Percentiles rank a stretch among this genome's conserved stretches.
Conservation (phyloP, 2,329 filamentous ascomycete species). For the Xylaria arbuscula region DNA sequence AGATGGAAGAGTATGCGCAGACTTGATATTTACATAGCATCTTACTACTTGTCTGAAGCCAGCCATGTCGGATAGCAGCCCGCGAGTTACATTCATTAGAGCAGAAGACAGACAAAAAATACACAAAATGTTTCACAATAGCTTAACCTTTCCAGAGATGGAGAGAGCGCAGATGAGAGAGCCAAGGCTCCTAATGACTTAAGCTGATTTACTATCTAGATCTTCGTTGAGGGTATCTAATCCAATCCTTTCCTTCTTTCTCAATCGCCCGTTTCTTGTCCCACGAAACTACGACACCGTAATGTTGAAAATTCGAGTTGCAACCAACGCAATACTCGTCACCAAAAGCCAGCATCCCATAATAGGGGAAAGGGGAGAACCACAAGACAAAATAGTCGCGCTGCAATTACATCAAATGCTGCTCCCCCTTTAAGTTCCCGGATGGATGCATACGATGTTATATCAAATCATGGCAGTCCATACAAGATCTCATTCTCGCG, state of each 20-base stretch:
- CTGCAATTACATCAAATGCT: not conserved
- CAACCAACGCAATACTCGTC: not conserved
- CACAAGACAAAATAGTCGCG: not conserved
- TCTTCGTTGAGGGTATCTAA: conserved; percentile 46
- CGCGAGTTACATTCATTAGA: conserved; percentile 6
- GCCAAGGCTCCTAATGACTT: not conserved
- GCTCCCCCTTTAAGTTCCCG: not conserved
- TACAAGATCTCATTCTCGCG: not conserved
- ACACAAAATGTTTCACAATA: not conserved
- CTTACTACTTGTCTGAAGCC: conserved; percentile 17
- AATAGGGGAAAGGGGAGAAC: not conserved
- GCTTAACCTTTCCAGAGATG: not conserved
- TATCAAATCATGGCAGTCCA: not conserved
- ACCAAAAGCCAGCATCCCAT: not conserved
- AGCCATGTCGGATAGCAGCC: conserved; percentile 15
- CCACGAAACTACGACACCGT: conserved; percentile 14
- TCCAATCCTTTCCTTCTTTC: not conserved
- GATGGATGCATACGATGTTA: not conserved
- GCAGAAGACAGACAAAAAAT: not conserved
- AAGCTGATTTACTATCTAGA: conserved; percentile 35
- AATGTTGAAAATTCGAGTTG: conserved; percentile 31
- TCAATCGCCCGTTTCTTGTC: conserved; percentile 8
- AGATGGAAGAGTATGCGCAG: not conserved
- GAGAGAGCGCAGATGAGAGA: not conserved
- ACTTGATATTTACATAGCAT: not conserved